Conservation (phyloP, 176 grass and related monocot genomes). For the Bolboschoenus planiculmis region DNA sequence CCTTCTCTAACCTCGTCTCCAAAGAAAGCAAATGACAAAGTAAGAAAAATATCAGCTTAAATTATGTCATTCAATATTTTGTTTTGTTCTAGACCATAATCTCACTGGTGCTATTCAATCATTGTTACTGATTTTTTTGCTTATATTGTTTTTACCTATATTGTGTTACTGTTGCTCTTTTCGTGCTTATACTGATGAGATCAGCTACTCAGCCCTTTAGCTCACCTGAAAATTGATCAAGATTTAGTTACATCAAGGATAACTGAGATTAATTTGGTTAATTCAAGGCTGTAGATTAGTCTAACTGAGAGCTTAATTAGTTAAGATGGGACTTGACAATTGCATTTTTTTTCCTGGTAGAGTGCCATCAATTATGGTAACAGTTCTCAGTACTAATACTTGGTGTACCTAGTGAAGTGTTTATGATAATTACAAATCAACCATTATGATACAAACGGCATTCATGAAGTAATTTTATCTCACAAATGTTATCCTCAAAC, state of each 20-base stretch:
- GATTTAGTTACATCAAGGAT: not conserved
- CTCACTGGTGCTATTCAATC: not conserved
- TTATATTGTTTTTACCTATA: no score
- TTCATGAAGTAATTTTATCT: not conserved
- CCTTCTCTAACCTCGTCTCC: conserved; percentile 1
- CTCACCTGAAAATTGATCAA: not conserved
- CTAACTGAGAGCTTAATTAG: not conserved
- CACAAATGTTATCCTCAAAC: not conserved
- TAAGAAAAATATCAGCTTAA: conserved; percentile 2
- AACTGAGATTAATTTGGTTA: not conserved
- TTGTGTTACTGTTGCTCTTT: not conserved
- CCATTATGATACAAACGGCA: not conserved
- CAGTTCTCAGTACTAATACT: not conserved
- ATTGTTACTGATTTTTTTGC: not conserved
- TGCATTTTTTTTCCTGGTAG: not conserved
- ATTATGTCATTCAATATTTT: not conserved
- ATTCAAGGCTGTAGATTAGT: not conserved
- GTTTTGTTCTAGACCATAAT: not conserved
- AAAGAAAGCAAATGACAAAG: conserved; percentile 29
- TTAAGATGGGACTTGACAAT: not conserved
- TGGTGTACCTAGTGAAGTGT: not conserved
- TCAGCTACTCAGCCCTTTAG: not conserved
- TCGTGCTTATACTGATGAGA: not conserved
- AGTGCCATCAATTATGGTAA: not conserved
- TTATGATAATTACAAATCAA: not conserved